Conservation (phyloP, 306 rosid species). For the Prunus davidiana region DNA sequence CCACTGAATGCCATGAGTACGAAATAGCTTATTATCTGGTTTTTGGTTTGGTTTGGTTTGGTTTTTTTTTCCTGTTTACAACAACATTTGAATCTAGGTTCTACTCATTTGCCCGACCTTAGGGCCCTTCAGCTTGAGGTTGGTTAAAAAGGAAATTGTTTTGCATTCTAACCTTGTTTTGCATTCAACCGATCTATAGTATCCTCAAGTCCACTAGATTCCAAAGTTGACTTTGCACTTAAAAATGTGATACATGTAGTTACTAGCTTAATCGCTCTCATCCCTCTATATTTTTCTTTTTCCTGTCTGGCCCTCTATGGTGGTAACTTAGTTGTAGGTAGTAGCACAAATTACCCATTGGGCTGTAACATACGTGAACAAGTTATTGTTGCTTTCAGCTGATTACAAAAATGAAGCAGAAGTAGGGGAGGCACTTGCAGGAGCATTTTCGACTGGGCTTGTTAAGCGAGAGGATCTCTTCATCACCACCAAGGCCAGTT, state of each 20-base stretch:
- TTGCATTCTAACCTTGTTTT: not conserved
- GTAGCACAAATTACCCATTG: not conserved
- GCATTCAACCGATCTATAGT: not conserved
- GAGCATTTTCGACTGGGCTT: constrained; percentile 54
- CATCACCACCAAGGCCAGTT: constrained; percentile 68
- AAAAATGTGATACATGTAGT: not conserved
- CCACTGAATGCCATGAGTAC: not conserved
- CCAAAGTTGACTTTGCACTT: not conserved
- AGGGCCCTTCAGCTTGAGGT: no score
- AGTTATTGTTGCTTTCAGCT: constrained; percentile 47
- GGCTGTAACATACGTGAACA: constrained; percentile 10
- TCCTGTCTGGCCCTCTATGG: not conserved
- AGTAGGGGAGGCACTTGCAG: constrained; percentile 77
- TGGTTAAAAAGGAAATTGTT: not conserved
- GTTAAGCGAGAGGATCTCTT: constrained; percentile 81
- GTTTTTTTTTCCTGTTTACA: not conserved
- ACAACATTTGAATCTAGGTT: not conserved
- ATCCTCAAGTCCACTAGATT: not conserved
- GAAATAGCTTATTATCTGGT: not conserved
- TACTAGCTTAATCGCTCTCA: not conserved
- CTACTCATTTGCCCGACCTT: no score
- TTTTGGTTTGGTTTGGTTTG: not conserved
- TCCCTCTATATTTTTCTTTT: not conserved
- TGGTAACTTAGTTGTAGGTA: not conserved
- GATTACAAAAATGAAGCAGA: constrained; percentile 69